A percentile compares a stretch with the other conserved stretches of the same genome.
phyloP scores from a whole-genome alignment of 208 protist genomes.

The Leishmania arabica region DNA sequence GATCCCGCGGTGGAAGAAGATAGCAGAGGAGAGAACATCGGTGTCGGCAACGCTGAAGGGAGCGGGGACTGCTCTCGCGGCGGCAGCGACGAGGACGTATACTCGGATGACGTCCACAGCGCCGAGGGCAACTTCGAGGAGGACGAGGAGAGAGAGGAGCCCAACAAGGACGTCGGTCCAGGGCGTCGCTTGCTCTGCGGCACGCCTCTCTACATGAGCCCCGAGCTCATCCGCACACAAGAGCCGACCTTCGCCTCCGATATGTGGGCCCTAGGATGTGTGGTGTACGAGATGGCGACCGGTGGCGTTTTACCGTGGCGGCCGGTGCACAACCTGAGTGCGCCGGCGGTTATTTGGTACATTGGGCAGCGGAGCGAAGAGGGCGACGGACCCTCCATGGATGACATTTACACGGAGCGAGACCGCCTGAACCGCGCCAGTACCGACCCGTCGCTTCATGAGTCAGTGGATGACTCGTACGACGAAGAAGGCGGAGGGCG shows the following conservation, averaged over 20 bases:
- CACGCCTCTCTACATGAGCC: conserved; percentile 88
- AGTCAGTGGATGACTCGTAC: neutral
- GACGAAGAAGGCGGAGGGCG: neutral
- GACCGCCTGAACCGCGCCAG: conserved; percentile 18
- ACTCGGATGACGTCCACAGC: neutral
- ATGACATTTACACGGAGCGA: conserved; percentile 39
- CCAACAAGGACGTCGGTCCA: neutral
- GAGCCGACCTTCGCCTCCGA: conserved; percentile 74
- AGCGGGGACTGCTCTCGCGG: neutral
- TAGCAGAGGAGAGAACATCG: neutral
- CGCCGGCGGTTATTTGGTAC: conserved; percentile 57
- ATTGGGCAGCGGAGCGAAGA: conserved; percentile 50
- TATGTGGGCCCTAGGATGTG: conserved; percentile 89
- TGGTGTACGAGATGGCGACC: conserved; percentile 91
- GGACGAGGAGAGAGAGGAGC: neutral
- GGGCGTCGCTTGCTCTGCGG: conserved; percentile 49
- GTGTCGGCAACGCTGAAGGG: conserved; percentile 5
- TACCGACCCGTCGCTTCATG: neutral
- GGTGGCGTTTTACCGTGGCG: conserved; percentile 75
- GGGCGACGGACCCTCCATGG: conserved; percentile 35
- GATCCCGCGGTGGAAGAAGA: neutral
- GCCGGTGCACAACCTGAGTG: conserved; percentile 49
- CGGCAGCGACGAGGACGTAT: neutral
- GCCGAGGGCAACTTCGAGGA: neutral
- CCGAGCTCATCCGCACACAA: conserved; percentile 69